Evolutionary conservation across 106 monocot genomes (phyloP).

Genomic region (Phalaenopsis aphrodite): DNA sequence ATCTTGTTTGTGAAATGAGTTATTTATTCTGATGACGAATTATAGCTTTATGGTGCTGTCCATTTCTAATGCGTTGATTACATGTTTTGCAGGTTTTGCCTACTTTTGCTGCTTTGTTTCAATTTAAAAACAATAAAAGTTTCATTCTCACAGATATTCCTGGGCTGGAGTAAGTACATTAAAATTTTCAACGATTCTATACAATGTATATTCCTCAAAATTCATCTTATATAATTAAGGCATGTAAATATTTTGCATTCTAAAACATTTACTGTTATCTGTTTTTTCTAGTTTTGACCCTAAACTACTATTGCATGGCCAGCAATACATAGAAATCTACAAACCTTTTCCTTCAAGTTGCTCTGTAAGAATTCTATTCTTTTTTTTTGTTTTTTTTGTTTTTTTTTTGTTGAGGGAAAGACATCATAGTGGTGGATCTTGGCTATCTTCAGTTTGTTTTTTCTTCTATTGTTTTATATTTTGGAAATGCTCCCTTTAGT

Average conservation of each 20-base stretch:
- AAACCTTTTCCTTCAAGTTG: constrained; percentile 64
- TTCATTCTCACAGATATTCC: constrained; percentile 36
- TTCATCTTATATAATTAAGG: neutral
- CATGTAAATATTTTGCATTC: neutral
- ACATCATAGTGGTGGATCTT: neutral
- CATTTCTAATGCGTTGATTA: neutral
- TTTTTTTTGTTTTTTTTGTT: too few relatives aligned
- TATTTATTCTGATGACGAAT: neutral
- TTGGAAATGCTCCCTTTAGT: neutral
- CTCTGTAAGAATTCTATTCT: constrained; percentile 40
- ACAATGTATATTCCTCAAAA: neutral
- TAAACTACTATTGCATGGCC: constrained; percentile 71
- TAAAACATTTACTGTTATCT: neutral
- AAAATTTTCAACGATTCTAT: neutral
- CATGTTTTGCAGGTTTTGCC: constrained; percentile 72
- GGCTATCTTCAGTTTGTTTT: neutral
- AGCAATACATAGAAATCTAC: constrained; percentile 92
- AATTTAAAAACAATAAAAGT: constrained; percentile 30
- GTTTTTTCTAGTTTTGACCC: constrained; percentile 64
- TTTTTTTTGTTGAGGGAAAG: neutral
- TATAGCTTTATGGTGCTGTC: neutral
- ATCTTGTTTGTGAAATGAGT: neutral
- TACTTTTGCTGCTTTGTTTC: constrained; percentile 73
- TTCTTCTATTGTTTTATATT: neutral
- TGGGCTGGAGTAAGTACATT: constrained; percentile 49